A percentile compares a stretch with the other conserved stretches of the same genome.
phyloP scores from a whole-genome alignment of 495 filamentous ascomycete genomes.

The Podospora australis region DNA sequence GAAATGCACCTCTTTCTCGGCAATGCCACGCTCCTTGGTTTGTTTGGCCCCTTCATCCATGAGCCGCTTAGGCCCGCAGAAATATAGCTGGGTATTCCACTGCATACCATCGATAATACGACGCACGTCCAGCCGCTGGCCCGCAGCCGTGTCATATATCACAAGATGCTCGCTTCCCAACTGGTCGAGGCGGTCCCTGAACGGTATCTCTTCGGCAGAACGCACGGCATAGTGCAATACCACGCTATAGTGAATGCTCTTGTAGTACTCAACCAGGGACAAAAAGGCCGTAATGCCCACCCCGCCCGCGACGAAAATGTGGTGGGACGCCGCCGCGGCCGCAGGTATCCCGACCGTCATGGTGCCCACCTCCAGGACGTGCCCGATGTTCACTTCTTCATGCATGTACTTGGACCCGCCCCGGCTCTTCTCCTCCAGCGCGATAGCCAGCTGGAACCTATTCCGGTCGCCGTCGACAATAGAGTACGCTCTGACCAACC shows the following conservation, averaged over 20 bases:
- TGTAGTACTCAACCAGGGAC: conserved; percentile 26
- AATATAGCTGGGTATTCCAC: conserved; percentile 48
- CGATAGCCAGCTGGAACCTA: conserved; percentile 41
- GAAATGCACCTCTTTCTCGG: conserved; percentile 44
- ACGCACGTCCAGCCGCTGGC: conserved; percentile 41
- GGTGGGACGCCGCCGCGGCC: conserved; percentile 33
- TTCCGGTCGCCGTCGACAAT: conserved; percentile 38
- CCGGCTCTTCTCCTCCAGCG: conserved; percentile 36
- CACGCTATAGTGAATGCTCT: conserved; percentile 37
- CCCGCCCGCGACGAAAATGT: conserved; percentile 47
- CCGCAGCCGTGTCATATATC: conserved; percentile 42
- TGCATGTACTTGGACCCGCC: conserved; percentile 46
- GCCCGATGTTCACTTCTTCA: conserved; percentile 37
- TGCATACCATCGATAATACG: conserved; percentile 30
- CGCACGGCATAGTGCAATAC: conserved; percentile 46
- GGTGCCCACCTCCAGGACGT: conserved; percentile 37
- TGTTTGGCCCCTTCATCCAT: conserved; percentile 39
- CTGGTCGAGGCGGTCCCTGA: conserved; percentile 29
- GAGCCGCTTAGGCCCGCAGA: conserved; percentile 48
- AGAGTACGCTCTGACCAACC: conserved; percentile 39
- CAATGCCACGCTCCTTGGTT: conserved; percentile 31
- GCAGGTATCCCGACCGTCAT: conserved; percentile 33
- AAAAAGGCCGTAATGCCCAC: conserved; percentile 51
- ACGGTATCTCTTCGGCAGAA: conserved; percentile 40
- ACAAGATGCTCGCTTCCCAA: conserved; percentile 25